These are phyloP conservation scores for Lycium barbarum DNA, from an alignment of 257 asterid species.

Conservation along the genomic window DNA sequence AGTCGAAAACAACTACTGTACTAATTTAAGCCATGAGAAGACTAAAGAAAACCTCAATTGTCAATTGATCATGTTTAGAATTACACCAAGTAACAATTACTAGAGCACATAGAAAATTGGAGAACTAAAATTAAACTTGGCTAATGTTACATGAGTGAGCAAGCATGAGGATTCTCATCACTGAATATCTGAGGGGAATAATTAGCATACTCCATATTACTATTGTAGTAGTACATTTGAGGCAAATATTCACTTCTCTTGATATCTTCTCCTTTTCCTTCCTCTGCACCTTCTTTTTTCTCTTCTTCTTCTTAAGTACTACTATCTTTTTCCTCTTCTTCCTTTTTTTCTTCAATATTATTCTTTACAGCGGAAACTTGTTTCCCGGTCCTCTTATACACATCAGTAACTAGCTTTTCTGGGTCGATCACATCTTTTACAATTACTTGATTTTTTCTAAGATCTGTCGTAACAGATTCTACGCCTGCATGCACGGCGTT, in stretches of 20 bases:
- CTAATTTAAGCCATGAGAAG: too few species aligned
- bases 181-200: conserved; percentile 48
- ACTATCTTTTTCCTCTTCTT: conserved; percentile 34
- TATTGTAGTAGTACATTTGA: conserved; percentile 47
- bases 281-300: conserved; percentile 23
- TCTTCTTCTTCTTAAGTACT: conserved; percentile 35
- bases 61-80: too few species aligned
- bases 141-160: conserved; percentile 60
- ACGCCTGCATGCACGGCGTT: conserved; percentile 53
- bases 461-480: conserved; percentile 66
- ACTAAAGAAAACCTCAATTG: too few species aligned
- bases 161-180: conserved; percentile 80
- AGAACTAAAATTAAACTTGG: background rate
- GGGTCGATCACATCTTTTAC: conserved; percentile 77
- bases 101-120: too few species aligned
- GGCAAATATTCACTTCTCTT: conserved; percentile 74
- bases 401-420: conserved; percentile 64
- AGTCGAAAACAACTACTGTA: too few species aligned
- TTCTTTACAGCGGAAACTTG: conserved; percentile 68
- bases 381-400: conserved; percentile 74
- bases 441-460: conserved; percentile 53
- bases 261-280: conserved; percentile 41
- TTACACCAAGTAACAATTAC: too few species aligned
- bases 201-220: conserved; percentile 48
- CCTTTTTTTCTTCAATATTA: conserved; percentile 50